Conservation (phyloP, 768 basidiomycete species). For the Trametes cingulata region DNA sequence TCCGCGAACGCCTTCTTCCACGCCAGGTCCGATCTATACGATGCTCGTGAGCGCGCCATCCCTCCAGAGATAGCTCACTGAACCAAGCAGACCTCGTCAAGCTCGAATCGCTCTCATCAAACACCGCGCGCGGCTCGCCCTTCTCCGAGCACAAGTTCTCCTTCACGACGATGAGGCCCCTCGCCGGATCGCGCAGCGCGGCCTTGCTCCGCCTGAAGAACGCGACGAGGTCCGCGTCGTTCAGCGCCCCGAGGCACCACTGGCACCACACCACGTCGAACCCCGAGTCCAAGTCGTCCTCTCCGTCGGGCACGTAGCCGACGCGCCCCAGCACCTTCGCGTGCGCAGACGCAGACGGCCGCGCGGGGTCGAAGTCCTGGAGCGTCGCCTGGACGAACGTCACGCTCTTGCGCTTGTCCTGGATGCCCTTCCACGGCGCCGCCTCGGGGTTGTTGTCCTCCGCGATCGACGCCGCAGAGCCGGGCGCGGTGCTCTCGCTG, state of each 20-base stretch:
- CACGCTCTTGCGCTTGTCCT: conserved; percentile 64
- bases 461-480: conserved; percentile 20
- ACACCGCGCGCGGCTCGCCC: conserved; percentile 53
- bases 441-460: conserved; percentile 20
- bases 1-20: conserved; percentile 77
- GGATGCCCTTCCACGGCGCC: conserved; percentile 66
- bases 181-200: conserved; percentile 52
- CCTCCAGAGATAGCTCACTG: neutral
- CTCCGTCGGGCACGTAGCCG: conserved; percentile 53
- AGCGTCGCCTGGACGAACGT: conserved; percentile 79
- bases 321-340: conserved; percentile 60
- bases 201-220: conserved; percentile 69
- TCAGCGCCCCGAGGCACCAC: conserved; percentile 93
- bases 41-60: neutral
- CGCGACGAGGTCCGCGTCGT: conserved; percentile 68
- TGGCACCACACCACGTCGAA: conserved; percentile 97
- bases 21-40: conserved; percentile 71
- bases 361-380: conserved; percentile 77
- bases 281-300: conserved; percentile 43
- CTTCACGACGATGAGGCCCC: conserved; percentile 81
- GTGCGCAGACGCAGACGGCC: conserved; percentile 37
- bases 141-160: conserved; percentile 77
- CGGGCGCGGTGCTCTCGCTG: conserved; percentile 37
- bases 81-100: conserved; percentile 66
- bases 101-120: conserved; percentile 88